Conservation (phyloP, 805 yeast species). For the Candida ovalis region DNA sequence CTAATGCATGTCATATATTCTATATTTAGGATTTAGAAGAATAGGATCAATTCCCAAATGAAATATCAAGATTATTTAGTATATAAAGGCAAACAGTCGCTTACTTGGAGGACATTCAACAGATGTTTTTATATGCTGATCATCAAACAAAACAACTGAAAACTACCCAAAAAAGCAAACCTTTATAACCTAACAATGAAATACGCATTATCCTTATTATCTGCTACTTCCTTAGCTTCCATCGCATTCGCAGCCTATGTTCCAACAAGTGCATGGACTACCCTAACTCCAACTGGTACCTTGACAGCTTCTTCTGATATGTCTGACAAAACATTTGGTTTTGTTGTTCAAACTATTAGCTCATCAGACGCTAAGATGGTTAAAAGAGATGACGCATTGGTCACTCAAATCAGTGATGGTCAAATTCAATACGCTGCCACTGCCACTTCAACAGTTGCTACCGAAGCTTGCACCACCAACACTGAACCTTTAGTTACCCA, state of each 20-base stretch:
- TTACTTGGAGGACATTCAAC: too few species aligned
- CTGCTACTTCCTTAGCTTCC: not conserved
- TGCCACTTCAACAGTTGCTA: not conserved
- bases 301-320: not conserved
- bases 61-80: too few species aligned
- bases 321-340: not conserved
- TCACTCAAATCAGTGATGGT: not conserved
- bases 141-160: too few species aligned
- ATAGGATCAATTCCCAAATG: too few species aligned
- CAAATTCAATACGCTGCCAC: not conserved
- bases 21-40: too few species aligned
- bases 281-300: constrained; percentile 1
- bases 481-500: not conserved
- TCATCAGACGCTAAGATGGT: not conserved
- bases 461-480: not conserved
- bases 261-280: not conserved
- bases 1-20: too few species aligned
- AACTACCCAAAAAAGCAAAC: too few species aligned
- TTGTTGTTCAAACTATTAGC: constrained; percentile 1
- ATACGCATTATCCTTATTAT: not conserved
- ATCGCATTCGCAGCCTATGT: not conserved
- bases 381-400: not conserved
- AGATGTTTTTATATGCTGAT: too few species aligned
- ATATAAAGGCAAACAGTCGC: too few species aligned
- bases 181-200: not conserved